Percentiles rank a stretch among this genome's conserved stretches.
These are phyloP conservation scores for Solanum arcanum DNA, from an alignment of 257 asterid species.

Conservation along the genomic window DNA sequence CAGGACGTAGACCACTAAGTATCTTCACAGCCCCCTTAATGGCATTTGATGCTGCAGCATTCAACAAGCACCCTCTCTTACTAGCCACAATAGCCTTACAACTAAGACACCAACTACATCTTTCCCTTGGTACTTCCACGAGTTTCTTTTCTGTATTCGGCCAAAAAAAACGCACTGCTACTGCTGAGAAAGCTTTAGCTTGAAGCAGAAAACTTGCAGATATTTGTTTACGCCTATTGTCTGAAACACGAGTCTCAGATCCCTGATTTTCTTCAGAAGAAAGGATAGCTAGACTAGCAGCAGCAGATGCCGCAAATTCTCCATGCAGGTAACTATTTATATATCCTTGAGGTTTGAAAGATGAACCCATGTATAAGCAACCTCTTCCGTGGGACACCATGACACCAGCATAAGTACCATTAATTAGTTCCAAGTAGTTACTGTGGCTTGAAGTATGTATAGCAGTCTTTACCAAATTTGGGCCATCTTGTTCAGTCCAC, in stretches of 20 bases:
- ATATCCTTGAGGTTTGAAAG: constrained; percentile 50
- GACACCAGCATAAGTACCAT: constrained; percentile 8
- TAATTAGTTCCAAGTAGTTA: constrained; percentile 13
- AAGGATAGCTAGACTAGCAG: constrained; percentile 62
- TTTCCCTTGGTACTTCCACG: constrained; percentile 72
- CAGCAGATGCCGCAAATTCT: constrained; percentile 84
- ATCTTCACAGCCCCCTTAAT: constrained; percentile 51
- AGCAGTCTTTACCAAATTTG: constrained; percentile 19
- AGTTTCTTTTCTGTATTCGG: constrained; percentile 71
- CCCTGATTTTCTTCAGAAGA: constrained; percentile 54
- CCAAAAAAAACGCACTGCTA: constrained; percentile 67
- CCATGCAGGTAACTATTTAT: constrained; percentile 69
- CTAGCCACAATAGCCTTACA: constrained; percentile 60
- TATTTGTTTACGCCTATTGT: constrained; percentile 37
- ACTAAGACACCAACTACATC: constrained; percentile 85
- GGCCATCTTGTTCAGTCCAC: constrained; percentile 20
- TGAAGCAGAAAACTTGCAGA: constrained; percentile 50
- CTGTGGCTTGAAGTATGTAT: constrained; percentile 5
- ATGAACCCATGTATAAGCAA: constrained; percentile 45
- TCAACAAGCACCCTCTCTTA: constrained; percentile 71
- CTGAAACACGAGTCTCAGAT: constrained; percentile 26
- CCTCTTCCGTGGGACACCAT: constrained; percentile 7
- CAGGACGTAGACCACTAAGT: constrained; percentile 39
- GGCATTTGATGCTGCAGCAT: constrained; percentile 77
- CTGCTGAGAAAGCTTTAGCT: constrained; percentile 65